Base-by-base conservation (phyloP, 805 yeast genomes). In the Lipomyces orientalis region DNA sequence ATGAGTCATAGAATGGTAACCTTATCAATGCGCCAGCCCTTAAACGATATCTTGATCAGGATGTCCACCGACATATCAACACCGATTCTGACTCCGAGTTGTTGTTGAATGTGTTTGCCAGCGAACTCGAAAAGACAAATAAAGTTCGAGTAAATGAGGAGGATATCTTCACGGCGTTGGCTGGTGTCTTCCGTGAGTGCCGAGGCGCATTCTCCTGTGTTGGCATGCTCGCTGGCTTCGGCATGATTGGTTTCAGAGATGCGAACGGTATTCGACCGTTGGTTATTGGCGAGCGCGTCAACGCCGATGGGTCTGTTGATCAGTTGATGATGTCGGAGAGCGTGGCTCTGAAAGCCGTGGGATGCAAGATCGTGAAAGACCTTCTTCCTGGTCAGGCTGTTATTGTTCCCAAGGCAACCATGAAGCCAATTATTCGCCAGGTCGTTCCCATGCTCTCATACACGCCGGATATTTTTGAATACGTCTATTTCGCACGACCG, bases 171-270 rank as follows among this genome's bases (percentile, higher is more conserved):
- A 84, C 85, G 60, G 98, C 98, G 6, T 81, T 95, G 64, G 67
- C 61, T 22, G 97, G 97, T 65, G 91, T 95, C 34, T 91, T 86
- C 83, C 82, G 87, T 57, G 81, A 85, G 74, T 89, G 94, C 73
- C 88, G 97, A 77, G 99, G 99, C 71, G 98, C 97, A n/a, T 95
- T 92, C 78, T 98, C 98, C 1, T 93, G 97, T 81, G 87, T 89
- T 60, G 96, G 96, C 64, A 87, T 95, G 90, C 83, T 95, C 67
- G 98, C 99, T 1, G 71, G 99, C 58, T 95, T 89, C 80, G 98
- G 97, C 58, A 76, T 95, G 69, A 87, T 95, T 76, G 99, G 98
- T 0, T 95, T 95, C 83, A 87, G 99, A 79, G 99, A 95, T 80
- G 97, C 99, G 43, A 89, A 94, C 76, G 99, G 98, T 70, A 91